phyloP scores from a whole-genome alignment of 1,284 basidiomycete genomes.

The Malassezia equina region DNA sequence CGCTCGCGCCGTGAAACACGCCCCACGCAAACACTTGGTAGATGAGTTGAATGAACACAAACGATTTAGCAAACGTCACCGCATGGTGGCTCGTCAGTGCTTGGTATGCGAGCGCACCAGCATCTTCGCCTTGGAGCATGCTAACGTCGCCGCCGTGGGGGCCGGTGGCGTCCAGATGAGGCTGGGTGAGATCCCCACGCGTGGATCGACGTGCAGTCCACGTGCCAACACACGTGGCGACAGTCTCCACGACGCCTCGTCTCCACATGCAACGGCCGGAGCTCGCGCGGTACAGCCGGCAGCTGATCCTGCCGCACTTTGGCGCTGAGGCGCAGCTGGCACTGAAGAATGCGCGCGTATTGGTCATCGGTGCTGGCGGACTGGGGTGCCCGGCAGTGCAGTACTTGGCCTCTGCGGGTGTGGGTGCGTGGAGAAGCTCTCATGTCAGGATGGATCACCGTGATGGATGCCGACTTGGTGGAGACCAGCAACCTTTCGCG shows the following conservation, averaged over 20 bases:
- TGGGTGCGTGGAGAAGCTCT: constrained; percentile 57
- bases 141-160: neutral
- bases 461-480: constrained; percentile 83
- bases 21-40: constrained; percentile 34
- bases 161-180: neutral
- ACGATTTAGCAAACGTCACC: constrained; percentile 21
- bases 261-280: constrained; percentile 52
- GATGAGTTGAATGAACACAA: constrained; percentile 31
- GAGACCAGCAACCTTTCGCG: constrained; percentile 86
- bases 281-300: constrained; percentile 83
- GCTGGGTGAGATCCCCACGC: neutral
- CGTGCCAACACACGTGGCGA: neutral
- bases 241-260: neutral
- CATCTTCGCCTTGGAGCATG: neutral
- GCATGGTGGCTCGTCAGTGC: neutral
- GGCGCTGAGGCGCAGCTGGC: constrained; percentile 69
- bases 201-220: neutral
- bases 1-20: constrained; percentile 24
- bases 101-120: neutral
- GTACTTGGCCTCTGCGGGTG: constrained; percentile 80
- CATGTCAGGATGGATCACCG: constrained; percentile 62
- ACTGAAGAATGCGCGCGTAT: constrained; percentile 64
- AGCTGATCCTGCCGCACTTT: constrained; percentile 88
- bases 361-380: constrained; percentile 88
- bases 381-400: constrained; percentile 90